These are phyloP conservation scores for Trichocladium antarcticum DNA, from an alignment of 495 filamentous ascomycete genomes.

Conservation along the genomic window DNA sequence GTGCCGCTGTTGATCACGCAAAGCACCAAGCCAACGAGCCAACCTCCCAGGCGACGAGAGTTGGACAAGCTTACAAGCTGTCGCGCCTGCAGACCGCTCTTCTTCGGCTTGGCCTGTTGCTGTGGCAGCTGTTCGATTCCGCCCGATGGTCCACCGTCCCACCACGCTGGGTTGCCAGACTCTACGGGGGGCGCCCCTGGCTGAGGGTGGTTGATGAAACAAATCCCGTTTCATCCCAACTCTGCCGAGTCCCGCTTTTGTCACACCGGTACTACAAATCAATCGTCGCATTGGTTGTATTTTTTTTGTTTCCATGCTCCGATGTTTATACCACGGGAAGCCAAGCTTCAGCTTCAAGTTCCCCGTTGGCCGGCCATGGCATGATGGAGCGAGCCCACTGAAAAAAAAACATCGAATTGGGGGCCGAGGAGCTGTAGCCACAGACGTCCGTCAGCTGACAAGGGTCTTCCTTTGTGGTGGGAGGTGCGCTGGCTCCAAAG, in stretches of 20 bases:
- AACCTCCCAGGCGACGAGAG: background rate
- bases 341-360: constrained; percentile 1
- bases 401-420: too few relatives aligned
- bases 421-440: too few relatives aligned
- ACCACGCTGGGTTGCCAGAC: constrained; percentile 1
- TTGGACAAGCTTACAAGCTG: background rate
- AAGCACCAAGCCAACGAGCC: too few relatives aligned
- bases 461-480: background rate
- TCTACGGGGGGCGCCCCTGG: constrained; percentile 3
- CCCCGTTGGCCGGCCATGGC: too few relatives aligned
- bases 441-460: too few relatives aligned
- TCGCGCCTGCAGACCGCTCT: constrained; percentile 5
- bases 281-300: background rate
- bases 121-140: background rate
- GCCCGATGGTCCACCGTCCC: background rate
- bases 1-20: too few relatives aligned
- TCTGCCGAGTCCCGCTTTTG: constrained; percentile 4
- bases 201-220: constrained; percentile 19
- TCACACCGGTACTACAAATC: background rate
- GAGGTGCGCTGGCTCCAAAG: background rate
- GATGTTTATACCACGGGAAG: constrained; percentile 3
- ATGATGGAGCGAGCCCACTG: too few relatives aligned
- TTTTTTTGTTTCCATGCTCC: constrained; percentile 3
- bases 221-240: constrained; percentile 17
- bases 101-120: too few relatives aligned